Evolutionary conservation across 1,284 basidiomycete genomes (phyloP).

Genomic region (Marasmius sp.): DNA sequence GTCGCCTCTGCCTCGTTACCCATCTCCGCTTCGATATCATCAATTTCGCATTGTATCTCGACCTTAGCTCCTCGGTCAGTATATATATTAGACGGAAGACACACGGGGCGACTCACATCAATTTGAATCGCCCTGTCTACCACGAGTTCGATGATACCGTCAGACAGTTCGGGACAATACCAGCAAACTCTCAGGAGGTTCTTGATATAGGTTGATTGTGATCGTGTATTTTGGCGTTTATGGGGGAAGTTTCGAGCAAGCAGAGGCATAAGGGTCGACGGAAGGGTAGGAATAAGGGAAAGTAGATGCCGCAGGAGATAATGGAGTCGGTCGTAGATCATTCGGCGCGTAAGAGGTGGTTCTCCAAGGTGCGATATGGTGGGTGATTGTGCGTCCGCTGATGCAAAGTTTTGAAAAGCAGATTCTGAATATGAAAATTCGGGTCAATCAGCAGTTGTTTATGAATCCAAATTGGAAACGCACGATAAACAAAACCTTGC

Average conservation of each 20-base stretch:
- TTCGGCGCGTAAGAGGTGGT: conserved; percentile 71
- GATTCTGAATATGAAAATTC: conserved; percentile 58
- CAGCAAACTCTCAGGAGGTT: conserved; percentile 85
- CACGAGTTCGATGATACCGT: conserved; percentile 82
- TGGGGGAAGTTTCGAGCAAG: conserved; percentile 88
- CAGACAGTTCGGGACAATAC: conserved; percentile 89
- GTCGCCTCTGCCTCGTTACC: conserved; percentile 39
- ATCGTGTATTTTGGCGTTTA: conserved; percentile 82
- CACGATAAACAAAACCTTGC: conserved; percentile 87
- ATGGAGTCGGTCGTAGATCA: conserved; percentile 88
- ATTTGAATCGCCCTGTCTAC: conserved; percentile 93
- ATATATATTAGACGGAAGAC: conserved; percentile 5
- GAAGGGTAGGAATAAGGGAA: conserved; percentile 86
- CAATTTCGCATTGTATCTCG: conserved; percentile 94
- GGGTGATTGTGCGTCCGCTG: conserved; percentile 60
- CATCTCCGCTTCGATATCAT: conserved; percentile 78
- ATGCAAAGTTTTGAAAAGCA: conserved; percentile 57
- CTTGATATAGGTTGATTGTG: conserved; percentile 90
- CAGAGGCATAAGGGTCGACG: conserved; percentile 83
- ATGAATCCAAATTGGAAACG: conserved; percentile 32
- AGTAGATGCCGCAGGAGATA: conserved; percentile 83
- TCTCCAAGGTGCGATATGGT: not conserved
- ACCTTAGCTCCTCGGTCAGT: conserved; percentile 51
- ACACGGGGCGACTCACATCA: conserved; percentile 65
- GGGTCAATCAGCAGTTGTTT: conserved; percentile 9